Evolutionary conservation across 2,329 filamentous ascomycete genomes (phyloP).

Genomic region (Scedosporium apiospermum): DNA sequence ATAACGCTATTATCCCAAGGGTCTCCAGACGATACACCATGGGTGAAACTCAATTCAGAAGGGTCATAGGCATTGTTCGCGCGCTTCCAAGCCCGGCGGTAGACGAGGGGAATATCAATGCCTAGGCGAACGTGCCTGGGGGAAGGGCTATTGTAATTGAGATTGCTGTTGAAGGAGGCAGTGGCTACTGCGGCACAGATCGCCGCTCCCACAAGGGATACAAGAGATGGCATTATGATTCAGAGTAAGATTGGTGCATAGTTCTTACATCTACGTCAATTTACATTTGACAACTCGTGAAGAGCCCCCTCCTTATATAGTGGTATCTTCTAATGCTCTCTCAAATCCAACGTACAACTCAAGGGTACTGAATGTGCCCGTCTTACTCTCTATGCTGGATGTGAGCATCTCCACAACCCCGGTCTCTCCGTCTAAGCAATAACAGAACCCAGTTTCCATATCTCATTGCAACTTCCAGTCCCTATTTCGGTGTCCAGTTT

Average conservation of each 20-base stretch:
- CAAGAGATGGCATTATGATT: neutral
- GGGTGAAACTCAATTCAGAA: slow-evolving; percentile 50
- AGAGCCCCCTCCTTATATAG: neutral
- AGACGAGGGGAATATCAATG: slow-evolving; percentile 53
- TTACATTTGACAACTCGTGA: too few species aligned
- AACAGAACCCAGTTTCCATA: neutral
- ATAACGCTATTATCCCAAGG: slow-evolving; percentile 49
- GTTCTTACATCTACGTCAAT: too few species aligned
- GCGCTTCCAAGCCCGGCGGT: slow-evolving; percentile 38
- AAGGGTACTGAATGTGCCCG: neutral
- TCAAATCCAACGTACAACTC: neutral
- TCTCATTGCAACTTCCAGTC: neutral
- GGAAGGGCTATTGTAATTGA: slow-evolving; percentile 62
- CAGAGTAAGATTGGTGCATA: neutral
- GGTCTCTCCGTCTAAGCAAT: neutral
- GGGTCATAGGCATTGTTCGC: slow-evolving; percentile 32
- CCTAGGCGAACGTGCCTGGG: slow-evolving; percentile 53
- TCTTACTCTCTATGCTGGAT: neutral
- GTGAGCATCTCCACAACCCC: neutral
- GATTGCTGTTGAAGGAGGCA: slow-evolving; percentile 30
- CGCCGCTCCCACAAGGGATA: neutral
- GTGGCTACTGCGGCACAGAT: neutral
- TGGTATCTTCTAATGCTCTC: neutral
- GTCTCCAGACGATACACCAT: slow-evolving; percentile 45
- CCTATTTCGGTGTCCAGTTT: neutral